These are phyloP conservation scores for Echria macrotheca DNA, from an alignment of 495 filamentous ascomycete species.

Conservation along the genomic window DNA sequence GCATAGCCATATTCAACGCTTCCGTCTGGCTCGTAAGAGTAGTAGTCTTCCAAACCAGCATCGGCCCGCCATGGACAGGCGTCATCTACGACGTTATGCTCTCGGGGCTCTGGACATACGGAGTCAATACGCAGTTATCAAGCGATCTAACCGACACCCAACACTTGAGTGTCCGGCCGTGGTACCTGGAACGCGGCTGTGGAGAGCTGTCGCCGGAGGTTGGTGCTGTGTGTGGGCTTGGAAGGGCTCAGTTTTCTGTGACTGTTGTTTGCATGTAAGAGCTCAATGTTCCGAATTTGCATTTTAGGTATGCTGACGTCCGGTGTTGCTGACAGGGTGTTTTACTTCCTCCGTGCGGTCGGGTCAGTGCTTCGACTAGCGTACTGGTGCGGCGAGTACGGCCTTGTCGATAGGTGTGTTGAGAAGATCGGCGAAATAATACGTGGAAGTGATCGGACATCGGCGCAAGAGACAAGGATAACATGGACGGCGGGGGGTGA, in stretches of 20 bases:
- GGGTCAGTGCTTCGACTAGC: constrained; percentile 14
- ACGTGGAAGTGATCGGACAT: too few species aligned
- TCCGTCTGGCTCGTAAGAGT: constrained; percentile 9
- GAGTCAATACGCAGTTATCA: constrained; percentile 17
- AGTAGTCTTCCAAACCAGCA: constrained; percentile 3
- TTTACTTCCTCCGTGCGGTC: constrained; percentile 11
- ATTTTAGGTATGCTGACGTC: not conserved
- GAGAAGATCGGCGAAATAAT: constrained; percentile 1
- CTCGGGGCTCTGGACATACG: constrained; percentile 21
- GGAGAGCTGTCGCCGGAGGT: not conserved
- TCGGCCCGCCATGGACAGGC: constrained; percentile 2
- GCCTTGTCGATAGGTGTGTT: constrained; percentile 9
- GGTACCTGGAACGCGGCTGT: constrained; percentile 19
- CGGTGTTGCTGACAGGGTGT: constrained; percentile 7
- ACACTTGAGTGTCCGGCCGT: constrained; percentile 17
- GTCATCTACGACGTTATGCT: constrained; percentile 16
- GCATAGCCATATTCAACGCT: constrained; percentile 12
- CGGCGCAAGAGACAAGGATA: too few species aligned
- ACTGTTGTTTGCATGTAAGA: constrained; percentile 22
- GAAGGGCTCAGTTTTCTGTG: constrained; percentile 17
- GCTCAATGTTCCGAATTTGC: not conserved
- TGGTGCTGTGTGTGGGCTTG: constrained; percentile 10
- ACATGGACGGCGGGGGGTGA: too few species aligned
- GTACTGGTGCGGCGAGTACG: constrained; percentile 17
- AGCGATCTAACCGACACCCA: constrained; percentile 15